Evolutionary conservation across 2,329 filamentous ascomycete genomes (phyloP).

Genomic region (Pyrenophora seminiperda): DNA sequence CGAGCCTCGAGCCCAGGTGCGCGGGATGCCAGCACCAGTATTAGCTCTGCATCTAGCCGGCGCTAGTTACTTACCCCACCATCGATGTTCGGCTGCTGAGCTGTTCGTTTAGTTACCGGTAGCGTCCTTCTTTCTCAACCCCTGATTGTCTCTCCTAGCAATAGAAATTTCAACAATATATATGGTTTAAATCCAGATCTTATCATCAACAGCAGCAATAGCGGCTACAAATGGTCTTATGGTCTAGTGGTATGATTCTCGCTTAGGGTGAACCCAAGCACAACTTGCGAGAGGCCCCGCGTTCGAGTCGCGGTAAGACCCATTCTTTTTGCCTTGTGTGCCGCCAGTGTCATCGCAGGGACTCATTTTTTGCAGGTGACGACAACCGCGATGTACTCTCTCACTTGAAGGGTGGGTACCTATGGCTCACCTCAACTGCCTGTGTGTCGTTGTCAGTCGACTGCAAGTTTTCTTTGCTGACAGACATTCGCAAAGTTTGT

Average conservation of each 20-base stretch:
- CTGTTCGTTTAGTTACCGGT: not conserved
- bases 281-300: constrained; percentile 44
- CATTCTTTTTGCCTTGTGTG: constrained; percentile 3
- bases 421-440: too few relatives aligned
- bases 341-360: not conserved
- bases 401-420: too few relatives aligned
- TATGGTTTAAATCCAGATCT: fast-evolving
- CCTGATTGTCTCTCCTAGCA: not conserved
- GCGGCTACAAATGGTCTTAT: constrained; percentile 1
- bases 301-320: constrained; percentile 30
- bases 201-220: constrained; percentile 5
- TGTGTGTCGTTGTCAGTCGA: too few relatives aligned
- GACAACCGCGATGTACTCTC: too few relatives aligned
- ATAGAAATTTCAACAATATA: not conserved
- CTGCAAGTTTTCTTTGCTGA: too few relatives aligned
- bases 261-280: constrained; percentile 60
- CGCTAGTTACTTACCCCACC: too few relatives aligned
- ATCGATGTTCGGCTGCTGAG: too few relatives aligned
- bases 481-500: too few relatives aligned
- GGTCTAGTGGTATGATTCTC: constrained; percentile 71
- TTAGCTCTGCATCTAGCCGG: too few relatives aligned
- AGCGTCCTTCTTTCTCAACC: not conserved
- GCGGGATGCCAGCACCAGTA: too few relatives aligned
- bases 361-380: too few relatives aligned
- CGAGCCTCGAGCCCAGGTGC: too few relatives aligned